Conservation (phyloP, 352 stramenopile species). For the Aphanomyces invadans region DNA sequence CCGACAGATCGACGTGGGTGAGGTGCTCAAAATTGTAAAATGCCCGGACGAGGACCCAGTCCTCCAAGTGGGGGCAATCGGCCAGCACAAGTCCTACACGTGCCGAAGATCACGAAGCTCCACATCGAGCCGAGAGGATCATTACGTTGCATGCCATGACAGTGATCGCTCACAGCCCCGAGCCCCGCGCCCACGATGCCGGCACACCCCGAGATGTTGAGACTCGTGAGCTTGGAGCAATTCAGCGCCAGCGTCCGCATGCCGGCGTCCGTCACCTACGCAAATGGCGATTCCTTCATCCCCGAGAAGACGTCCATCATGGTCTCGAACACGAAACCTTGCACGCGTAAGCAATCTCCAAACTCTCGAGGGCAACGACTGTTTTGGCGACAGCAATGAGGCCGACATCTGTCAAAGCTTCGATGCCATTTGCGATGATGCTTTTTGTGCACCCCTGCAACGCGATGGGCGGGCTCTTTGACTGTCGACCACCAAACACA, state of each 20-base stretch:
- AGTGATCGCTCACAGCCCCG: constrained; percentile 54
- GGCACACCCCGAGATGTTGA: constrained; percentile 46
- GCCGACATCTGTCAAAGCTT: constrained; percentile 52
- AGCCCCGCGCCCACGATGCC: constrained; percentile 50
- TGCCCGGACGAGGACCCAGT: constrained; percentile 65
- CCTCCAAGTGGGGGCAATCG: constrained; percentile 46
- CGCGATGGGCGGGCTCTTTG: not conserved
- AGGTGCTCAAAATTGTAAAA: constrained; percentile 50
- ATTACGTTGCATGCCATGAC: constrained; percentile 28
- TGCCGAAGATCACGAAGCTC: too few species aligned
- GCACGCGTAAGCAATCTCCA: constrained; percentile 45
- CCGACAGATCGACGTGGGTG: constrained; percentile 51
- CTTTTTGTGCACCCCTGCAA: constrained; percentile 11
- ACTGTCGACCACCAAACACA: not conserved
- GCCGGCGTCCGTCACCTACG: constrained; percentile 44
- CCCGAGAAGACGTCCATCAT: not conserved
- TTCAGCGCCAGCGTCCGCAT: constrained; percentile 43
- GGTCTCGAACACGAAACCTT: not conserved
- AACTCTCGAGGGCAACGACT: constrained; percentile 42
- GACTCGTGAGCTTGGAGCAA: constrained; percentile 38
- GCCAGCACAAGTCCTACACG: constrained; percentile 38
- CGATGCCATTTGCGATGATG: constrained; percentile 56
- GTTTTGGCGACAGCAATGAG: constrained; percentile 43
- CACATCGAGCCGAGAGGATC: too few species aligned
- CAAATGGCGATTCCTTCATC: not conserved